Evolutionary conservation across 495 filamentous ascomycete genomes (phyloP), one percentile per base, ranked within the genome.

Genomic region (Cercophora sp.): DNA sequence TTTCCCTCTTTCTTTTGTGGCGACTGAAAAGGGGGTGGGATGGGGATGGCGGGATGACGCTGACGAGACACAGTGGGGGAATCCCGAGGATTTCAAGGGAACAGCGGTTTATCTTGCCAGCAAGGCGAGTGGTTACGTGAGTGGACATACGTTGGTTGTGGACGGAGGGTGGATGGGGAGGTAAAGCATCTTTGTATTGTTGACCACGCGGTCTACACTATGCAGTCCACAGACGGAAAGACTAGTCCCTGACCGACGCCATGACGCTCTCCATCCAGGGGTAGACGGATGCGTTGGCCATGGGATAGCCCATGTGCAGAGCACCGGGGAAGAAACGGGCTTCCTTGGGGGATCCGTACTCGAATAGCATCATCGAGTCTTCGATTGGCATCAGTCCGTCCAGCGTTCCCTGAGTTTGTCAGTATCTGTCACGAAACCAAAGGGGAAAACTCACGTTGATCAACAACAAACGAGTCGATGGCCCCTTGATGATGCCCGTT

Each of bases 151-250:
- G 0, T 54, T 96, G 52, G 83, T 86, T 4, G 88, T 96, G 37
- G 91, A 96, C 73, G 91, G 91, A 22, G 91, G 91, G 29, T 95
- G 91, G 89, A 94, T 96, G 90, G 88, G 89, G 6, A 74, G 89
- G 74, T 95, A 72, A 69, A 57, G 8, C 18, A 25, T 10, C 4
- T 41, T 18, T 45, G 22, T 41, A 4, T 19, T 31, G 4, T 8
- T 51, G n/a, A n/a, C n/a, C n/a, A n/a, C n/a, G n/a, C n/a, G n/a
- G n/a, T n/a, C n/a, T n/a, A n/a, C n/a, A n/a, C n/a, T n/a, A n/a
- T n/a, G n/a, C n/a, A n/a, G n/a, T n/a, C n/a, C n/a, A n/a, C n/a
- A n/a, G n/a, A n/a, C n/a, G n/a, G n/a, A n/a, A n/a, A n/a, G n/a
- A n/a, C n/a, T n/a, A n/a, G n/a, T n/a, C n/a, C n/a, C n/a, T n/a